These are phyloP conservation scores for Batkoa obscura DNA, from an alignment of 371 early-diverging fungal species.

Conservation along the genomic window DNA sequence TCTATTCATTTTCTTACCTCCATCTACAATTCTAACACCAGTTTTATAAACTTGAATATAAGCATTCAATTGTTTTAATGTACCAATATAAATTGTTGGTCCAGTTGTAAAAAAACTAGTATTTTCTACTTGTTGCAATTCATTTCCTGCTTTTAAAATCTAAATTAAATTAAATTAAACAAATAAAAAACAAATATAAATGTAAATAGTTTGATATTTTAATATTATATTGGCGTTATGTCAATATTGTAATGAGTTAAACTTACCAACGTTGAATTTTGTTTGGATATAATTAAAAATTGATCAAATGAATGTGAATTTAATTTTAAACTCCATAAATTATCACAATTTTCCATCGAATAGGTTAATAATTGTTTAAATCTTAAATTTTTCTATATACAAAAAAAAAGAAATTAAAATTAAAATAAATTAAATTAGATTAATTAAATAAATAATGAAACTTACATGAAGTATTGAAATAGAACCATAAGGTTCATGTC, in stretches of 20 bases:
- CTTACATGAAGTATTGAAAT: conserved; percentile 52
- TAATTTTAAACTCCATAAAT: no score
- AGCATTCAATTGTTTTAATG: conserved; percentile 33
- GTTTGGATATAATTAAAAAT: no score
- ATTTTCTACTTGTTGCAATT: conserved; percentile 55
- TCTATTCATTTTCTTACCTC: conserved; percentile 21
- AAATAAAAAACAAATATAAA: no score
- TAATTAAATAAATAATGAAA: no score
- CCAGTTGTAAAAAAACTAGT: conserved; percentile 55
- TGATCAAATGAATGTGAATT: no score
- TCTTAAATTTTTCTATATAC: no score
- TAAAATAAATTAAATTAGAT: not conserved
- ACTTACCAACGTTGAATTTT: no score
- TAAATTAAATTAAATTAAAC: conserved; percentile 2
- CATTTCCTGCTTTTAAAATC: conserved; percentile 65
- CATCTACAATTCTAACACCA: conserved; percentile 45
- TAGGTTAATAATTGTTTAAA: no score
- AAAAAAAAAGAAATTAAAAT: not conserved
- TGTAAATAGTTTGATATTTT: no score
- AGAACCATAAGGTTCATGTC: conserved; percentile 54
- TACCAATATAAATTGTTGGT: conserved; percentile 53
- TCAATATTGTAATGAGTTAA: no score
- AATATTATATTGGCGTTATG: no score
- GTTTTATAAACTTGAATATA: conserved; percentile 62
- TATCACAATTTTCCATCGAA: no score